Percentiles rank a stretch among this genome's conserved stretches.
phyloP scores from a whole-genome alignment of 345 rosid genomes.

The Aurinia saxatilis region DNA sequence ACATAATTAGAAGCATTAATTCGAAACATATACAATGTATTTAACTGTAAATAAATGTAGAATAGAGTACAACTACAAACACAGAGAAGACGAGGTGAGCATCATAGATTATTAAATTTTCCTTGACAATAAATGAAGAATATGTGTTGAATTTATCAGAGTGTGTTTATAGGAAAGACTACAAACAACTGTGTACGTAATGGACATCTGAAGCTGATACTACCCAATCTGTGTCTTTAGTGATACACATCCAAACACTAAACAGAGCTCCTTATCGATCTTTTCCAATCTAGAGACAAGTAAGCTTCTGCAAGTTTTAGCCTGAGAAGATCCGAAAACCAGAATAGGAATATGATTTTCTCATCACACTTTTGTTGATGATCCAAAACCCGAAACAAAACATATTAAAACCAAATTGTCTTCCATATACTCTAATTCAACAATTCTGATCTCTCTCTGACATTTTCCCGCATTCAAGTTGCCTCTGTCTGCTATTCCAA shows the following conservation, averaged over 20 bases:
- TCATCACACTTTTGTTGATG: neutral
- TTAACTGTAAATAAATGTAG: too few relatives aligned
- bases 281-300: constrained; percentile 1
- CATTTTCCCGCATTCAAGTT: neutral
- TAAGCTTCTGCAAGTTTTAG: constrained; percentile 1
- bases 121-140: constrained; percentile 7
- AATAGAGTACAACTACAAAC: too few relatives aligned
- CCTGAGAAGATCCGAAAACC: neutral
- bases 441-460: neutral
- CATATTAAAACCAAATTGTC: neutral
- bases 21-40: too few relatives aligned
- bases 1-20: too few relatives aligned
- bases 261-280: neutral
- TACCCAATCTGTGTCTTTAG: constrained; percentile 1
- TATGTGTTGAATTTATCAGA: constrained; percentile 1
- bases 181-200: constrained; percentile 17
- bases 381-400: constrained; percentile 1
- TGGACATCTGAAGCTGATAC: constrained; percentile 1
- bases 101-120: neutral
- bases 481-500: constrained; percentile 13
- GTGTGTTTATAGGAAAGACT: constrained; percentile 15
- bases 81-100: neutral
- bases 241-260: neutral
- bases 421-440: neutral
- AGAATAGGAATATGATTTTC: neutral